Percentiles rank a stretch among this genome's conserved stretches.
These are phyloP conservation scores for Termitomyces sp. DNA, from an alignment of 768 basidiomycete species.

Conservation along the genomic window DNA sequence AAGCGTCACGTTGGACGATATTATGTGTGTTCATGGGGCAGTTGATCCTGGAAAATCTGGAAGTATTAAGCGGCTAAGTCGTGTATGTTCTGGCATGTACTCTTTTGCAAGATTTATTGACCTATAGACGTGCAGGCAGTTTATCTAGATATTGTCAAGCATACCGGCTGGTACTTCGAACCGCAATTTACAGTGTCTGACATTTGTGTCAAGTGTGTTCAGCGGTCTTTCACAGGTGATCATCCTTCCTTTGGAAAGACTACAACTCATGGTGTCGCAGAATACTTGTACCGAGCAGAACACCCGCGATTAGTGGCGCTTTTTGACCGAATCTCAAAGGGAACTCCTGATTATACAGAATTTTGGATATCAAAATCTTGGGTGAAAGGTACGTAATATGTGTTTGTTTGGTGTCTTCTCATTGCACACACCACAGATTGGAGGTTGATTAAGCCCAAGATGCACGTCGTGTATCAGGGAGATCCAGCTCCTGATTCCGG, in stretches of 20 bases:
- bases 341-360: conserved; percentile 34
- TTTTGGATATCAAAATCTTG: conserved; percentile 79
- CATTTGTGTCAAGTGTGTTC: conserved; percentile 59
- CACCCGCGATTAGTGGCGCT: conserved; percentile 56
- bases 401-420: background rate
- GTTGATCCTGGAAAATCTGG: conserved; percentile 55
- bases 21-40: conserved; percentile 56
- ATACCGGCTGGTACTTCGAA: conserved; percentile 42
- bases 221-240: conserved; percentile 51
- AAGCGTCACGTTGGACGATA: conserved; percentile 33
- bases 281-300: conserved; percentile 61
- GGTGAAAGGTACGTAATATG: conserved; percentile 54
- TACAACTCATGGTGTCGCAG: conserved; percentile 27
- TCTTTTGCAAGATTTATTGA: background rate
- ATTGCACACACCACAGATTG: conserved; percentile 48
- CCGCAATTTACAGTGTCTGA: conserved; percentile 44
- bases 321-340: conserved; percentile 50
- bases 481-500: conserved; percentile 67
- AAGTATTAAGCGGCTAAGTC: conserved; percentile 64
- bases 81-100: conserved; percentile 28
- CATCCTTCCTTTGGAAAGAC: background rate
- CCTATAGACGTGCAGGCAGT: conserved; percentile 28
- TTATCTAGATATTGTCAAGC: conserved; percentile 33
- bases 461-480: conserved; percentile 52
- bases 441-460: conserved; percentile 64